These are phyloP conservation scores for Moringa oleifera DNA, from an alignment of 345 rosid species.

Conservation along the genomic window DNA sequence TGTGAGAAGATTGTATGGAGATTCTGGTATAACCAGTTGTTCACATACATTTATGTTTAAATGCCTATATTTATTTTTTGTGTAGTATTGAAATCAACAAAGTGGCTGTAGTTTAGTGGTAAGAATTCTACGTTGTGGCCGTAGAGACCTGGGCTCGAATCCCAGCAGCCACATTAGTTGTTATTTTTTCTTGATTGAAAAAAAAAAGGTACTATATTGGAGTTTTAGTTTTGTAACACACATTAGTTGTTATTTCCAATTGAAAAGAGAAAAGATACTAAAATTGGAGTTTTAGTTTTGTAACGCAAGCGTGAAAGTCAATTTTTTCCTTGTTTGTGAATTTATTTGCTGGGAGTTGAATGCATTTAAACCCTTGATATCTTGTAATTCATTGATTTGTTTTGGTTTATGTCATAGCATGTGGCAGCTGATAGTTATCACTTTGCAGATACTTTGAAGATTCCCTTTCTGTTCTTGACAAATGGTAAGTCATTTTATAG, in stretches of 20 bases:
- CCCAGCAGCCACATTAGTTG: slow-evolving; percentile 88
- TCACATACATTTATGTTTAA: neutral
- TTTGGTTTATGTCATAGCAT: neutral
- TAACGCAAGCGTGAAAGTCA: too few species aligned
- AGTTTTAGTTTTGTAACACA: too few species aligned
- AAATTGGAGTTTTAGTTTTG: too few species aligned
- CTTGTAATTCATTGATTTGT: neutral
- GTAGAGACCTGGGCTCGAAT: slow-evolving; percentile 91
- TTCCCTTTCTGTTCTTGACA: slow-evolving; percentile 44
- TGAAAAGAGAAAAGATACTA: too few species aligned
- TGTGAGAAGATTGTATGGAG: slow-evolving; percentile 29
- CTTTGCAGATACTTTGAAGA: slow-evolving; percentile 32
- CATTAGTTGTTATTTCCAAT: too few species aligned
- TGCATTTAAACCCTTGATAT: neutral
- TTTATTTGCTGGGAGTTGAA: neutral
- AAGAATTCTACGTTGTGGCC: slow-evolving; percentile 85
- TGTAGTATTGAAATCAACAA: neutral
- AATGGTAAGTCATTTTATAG: slow-evolving; percentile 32
- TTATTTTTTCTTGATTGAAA: too few species aligned
- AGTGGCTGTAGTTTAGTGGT: slow-evolving; percentile 87
- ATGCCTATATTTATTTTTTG: too few species aligned
- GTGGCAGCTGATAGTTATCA: neutral
- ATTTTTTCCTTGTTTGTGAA: neutral
- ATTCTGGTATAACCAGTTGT: slow-evolving; percentile 18
- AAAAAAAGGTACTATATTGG: too few species aligned